Evolutionary conservation across 345 rosid species (phyloP).

Genomic region (Pistacia vera): DNA sequence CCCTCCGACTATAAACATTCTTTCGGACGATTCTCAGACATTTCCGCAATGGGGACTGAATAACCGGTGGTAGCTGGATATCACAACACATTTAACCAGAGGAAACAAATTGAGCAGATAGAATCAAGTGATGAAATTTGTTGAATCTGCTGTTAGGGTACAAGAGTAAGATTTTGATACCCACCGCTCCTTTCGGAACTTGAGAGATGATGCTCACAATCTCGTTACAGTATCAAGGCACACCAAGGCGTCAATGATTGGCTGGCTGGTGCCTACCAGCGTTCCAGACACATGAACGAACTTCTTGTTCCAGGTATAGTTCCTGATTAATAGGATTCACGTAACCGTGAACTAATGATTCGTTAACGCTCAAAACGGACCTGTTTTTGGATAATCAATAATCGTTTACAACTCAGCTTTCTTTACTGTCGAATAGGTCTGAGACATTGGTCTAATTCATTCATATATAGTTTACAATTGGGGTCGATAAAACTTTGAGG

Average conservation of each 20-base stretch:
- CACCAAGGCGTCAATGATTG: slow-evolving; percentile 62
- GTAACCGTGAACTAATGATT: not conserved
- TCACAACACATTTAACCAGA: slow-evolving; percentile 51
- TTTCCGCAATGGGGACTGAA: slow-evolving; percentile 77
- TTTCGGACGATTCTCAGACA: slow-evolving; percentile 82
- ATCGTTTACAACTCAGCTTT: not conserved
- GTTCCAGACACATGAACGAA: slow-evolving; percentile 83
- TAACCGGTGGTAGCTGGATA: slow-evolving; percentile 79
- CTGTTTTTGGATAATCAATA: not conserved
- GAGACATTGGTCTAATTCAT: not conserved
- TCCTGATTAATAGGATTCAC: not conserved
- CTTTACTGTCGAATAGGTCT: not conserved
- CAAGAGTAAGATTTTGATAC: slow-evolving; percentile 61
- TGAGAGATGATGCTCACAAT: slow-evolving; percentile 76
- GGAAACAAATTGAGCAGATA: slow-evolving; percentile 49
- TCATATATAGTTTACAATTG: no score
- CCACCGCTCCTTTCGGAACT: slow-evolving; percentile 68
- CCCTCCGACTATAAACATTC: slow-evolving; percentile 54
- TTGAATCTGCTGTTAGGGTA: slow-evolving; percentile 61
- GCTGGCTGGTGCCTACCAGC: slow-evolving; percentile 93
- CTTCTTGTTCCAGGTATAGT: slow-evolving; percentile 55
- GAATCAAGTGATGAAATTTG: slow-evolving; percentile 54
- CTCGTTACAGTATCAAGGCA: slow-evolving; percentile 47
- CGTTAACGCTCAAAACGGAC: not conserved
- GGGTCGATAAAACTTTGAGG: no score